phyloP scores from a whole-genome alignment of 768 basidiomycete genomes.

The Lyophyllum semitale region DNA sequence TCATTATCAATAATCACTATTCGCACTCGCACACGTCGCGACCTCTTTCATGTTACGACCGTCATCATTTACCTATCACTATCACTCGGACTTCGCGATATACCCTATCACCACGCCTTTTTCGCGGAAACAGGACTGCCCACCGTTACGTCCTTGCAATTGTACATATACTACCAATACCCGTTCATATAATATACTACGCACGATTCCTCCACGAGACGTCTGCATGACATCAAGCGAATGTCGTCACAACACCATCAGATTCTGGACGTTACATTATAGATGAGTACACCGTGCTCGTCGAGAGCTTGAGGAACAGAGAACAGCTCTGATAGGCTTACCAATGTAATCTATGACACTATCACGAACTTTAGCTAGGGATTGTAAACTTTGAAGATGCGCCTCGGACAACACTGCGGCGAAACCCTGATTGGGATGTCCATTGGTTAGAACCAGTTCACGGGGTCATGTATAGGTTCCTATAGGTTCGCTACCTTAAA shows the following conservation, averaged over 20 bases:
- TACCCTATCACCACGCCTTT: background rate
- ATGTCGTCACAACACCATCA: slow-evolving; percentile 5
- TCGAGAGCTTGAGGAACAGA: background rate
- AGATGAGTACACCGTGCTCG: background rate
- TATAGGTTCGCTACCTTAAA: background rate
- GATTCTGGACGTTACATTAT: background rate
- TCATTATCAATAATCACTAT: slow-evolving; percentile 5
- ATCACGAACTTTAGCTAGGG: background rate
- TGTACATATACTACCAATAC: background rate
- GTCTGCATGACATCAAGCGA: background rate
- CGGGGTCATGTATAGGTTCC: background rate
- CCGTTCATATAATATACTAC: background rate
- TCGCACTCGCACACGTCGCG: background rate
- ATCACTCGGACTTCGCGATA: background rate
- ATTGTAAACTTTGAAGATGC: background rate
- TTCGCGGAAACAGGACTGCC: background rate
- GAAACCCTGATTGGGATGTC: background rate
- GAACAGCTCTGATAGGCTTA: background rate
- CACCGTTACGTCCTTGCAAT: background rate
- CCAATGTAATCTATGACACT: slow-evolving; percentile 4
- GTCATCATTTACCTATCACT: background rate
- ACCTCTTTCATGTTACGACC: background rate
- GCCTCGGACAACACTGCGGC: background rate
- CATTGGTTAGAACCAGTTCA: background rate
- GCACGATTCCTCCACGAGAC: background rate